Conservation (phyloP, 2,329 filamentous ascomycete species). For the Aaosphaeria arxii region DNA sequence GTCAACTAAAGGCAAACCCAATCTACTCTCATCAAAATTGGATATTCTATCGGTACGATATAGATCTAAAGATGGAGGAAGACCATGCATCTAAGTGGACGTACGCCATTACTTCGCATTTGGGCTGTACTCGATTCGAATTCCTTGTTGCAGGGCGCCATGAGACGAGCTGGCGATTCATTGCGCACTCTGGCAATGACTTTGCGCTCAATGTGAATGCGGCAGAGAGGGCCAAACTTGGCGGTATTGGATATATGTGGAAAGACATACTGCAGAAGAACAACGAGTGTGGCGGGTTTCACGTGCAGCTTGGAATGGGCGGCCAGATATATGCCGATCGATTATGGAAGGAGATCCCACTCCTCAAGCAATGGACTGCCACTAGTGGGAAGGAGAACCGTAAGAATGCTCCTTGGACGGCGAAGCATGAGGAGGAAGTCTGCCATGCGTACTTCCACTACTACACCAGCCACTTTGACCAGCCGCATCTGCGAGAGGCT, state of each 20-base stretch:
- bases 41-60: conserved; percentile 93
- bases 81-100: conserved; percentile 80
- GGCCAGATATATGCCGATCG: conserved; percentile 95
- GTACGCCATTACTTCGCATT: conserved; percentile 93
- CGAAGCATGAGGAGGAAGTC: conserved; percentile 91
- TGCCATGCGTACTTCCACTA: conserved; percentile 98
- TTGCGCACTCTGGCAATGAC: conserved; percentile 94
- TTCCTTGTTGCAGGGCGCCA: conserved; percentile 89
- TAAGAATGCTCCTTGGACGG: conserved; percentile 88
- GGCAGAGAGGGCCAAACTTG: conserved; percentile 79
- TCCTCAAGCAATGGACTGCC: conserved; percentile 91
- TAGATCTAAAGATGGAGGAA: conserved; percentile 88
- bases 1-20: conserved; percentile 75
- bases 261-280: conserved; percentile 98
- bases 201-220: conserved; percentile 85
- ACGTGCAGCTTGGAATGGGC: conserved; percentile 86
- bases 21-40: conserved; percentile 91
- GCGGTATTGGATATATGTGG: conserved; percentile 95
- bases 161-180: conserved; percentile 92
- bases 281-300: conserved; percentile 91
- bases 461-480: conserved; percentile 97
- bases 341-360: conserved; percentile 91
- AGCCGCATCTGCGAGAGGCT: conserved; percentile 88
- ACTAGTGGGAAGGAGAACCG: conserved; percentile 91
- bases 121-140: conserved; percentile 97